Conservation (phyloP, 306 rosid species). For the Erythrophleum fordii region DNA sequence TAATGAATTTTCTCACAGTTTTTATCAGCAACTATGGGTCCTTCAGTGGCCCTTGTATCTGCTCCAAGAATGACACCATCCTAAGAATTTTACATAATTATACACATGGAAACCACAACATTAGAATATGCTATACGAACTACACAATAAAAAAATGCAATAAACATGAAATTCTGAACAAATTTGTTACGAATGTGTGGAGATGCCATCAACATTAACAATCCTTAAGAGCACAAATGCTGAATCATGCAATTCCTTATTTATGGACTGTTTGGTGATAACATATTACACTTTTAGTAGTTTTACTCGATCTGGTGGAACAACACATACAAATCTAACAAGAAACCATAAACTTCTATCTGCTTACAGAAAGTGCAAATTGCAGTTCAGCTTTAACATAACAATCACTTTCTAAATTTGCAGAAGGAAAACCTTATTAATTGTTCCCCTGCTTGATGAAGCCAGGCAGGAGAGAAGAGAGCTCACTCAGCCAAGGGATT, state of each 20-base stretch:
- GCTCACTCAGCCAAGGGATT: not conserved
- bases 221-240: slow-evolving; percentile 5
- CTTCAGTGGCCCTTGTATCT: slow-evolving; percentile 96
- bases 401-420: slow-evolving; percentile 3
- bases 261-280: not conserved
- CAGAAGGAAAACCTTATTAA: not conserved
- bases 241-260: slow-evolving; percentile 1
- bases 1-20: slow-evolving; percentile 96
- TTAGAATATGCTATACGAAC: slow-evolving; percentile 4
- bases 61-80: slow-evolving; percentile 99
- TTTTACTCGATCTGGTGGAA: not conserved
- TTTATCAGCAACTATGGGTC: slow-evolving; percentile 89
- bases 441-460: not conserved
- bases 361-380: not conserved
- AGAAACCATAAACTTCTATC: not conserved
- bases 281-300: not conserved
- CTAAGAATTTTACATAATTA: slow-evolving; percentile 3
- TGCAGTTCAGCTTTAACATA: not conserved
- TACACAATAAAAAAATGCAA: not conserved
- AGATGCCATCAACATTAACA: not conserved
- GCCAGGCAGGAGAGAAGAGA: slow-evolving; percentile 8
- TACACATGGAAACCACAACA: not conserved
- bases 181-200: not conserved
- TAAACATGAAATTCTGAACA: not conserved
- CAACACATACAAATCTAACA: not conserved